Evolutionary conservation across 805 yeast genomes (phyloP).

Genomic region (Citeromyces matritensis): DNA sequence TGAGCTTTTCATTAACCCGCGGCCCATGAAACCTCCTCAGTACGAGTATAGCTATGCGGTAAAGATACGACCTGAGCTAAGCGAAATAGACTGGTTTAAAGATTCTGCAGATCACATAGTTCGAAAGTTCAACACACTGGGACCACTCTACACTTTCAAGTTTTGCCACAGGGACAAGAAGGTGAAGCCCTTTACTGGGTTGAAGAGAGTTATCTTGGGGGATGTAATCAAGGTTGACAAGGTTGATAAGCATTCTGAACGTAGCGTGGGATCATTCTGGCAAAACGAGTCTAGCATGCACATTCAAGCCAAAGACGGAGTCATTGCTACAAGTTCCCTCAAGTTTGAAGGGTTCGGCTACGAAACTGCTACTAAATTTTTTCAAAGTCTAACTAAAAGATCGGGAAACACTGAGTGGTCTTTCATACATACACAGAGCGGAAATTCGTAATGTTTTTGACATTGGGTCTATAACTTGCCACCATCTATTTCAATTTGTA

Average conservation of each 20-base stretch:
- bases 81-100: slow-evolving; percentile 30
- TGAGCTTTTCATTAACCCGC: slow-evolving; percentile 11
- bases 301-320: slow-evolving; percentile 28
- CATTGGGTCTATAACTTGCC: no score
- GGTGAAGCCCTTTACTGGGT: not conserved
- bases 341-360: slow-evolving; percentile 40
- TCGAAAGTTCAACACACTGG: slow-evolving; percentile 34
- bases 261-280: slow-evolving; percentile 13
- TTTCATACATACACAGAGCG: no score
- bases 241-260: not conserved
- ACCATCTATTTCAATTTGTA: slow-evolving; percentile 56
- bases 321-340: slow-evolving; percentile 17
- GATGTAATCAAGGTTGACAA: slow-evolving; percentile 12
- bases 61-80: slow-evolving; percentile 28
- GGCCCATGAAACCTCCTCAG: slow-evolving; percentile 7
- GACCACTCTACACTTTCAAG: slow-evolving; percentile 34
- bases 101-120: slow-evolving; percentile 20
- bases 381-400: slow-evolving; percentile 26
- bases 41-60: slow-evolving; percentile 37
- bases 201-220: slow-evolving; percentile 30
- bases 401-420: slow-evolving; percentile 14
- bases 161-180: slow-evolving; percentile 3
- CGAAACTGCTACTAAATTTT: slow-evolving; percentile 30
- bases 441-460: no score
- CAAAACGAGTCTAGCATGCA: slow-evolving; percentile 11